phyloP scores from a whole-genome alignment of 495 filamentous ascomycete species.

The Penicillium bovifimosum region DNA sequence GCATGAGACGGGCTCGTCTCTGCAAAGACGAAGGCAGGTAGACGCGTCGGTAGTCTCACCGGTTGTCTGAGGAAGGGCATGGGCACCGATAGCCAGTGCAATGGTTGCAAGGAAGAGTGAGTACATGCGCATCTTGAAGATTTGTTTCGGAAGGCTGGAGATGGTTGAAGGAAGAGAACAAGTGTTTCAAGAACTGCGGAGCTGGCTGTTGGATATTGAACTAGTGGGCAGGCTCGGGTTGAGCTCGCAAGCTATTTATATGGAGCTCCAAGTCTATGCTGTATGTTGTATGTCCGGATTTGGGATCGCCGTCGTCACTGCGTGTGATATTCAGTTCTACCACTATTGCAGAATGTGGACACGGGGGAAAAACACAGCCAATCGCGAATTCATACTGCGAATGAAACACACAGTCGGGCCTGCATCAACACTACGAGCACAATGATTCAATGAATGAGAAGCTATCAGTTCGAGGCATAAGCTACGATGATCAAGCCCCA shows the following conservation, averaged over 20 bases:
- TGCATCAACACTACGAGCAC: too few species aligned
- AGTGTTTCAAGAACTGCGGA: too few species aligned
- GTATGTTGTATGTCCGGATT: not conserved
- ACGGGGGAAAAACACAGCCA: not conserved
- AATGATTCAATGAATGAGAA: too few species aligned
- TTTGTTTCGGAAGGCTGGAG: not conserved
- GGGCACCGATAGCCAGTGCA: not conserved
- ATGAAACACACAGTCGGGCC: too few species aligned
- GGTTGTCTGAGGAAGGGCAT: not conserved
- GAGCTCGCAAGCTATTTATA: not conserved
- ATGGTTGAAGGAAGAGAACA: not conserved
- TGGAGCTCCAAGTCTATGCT: not conserved
- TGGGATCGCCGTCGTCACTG: too few species aligned
- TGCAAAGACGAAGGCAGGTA: not conserved
- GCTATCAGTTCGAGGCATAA: too few species aligned
- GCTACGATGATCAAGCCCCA: too few species aligned
- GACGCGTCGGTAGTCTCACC: not conserved
- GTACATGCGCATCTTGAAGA: not conserved
- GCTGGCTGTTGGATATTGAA: too few species aligned
- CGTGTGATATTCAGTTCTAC: not conserved
- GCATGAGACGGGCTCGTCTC: not conserved
- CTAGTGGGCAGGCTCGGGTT: too few species aligned
- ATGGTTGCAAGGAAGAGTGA: not conserved
- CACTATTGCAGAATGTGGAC: not conserved
- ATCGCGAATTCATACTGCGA: too few species aligned